Evolutionary conservation across 2,329 filamentous ascomycete species (phyloP), one percentile per base, ranked within the genome.

Genomic region (Penicillium sp.): DNA sequence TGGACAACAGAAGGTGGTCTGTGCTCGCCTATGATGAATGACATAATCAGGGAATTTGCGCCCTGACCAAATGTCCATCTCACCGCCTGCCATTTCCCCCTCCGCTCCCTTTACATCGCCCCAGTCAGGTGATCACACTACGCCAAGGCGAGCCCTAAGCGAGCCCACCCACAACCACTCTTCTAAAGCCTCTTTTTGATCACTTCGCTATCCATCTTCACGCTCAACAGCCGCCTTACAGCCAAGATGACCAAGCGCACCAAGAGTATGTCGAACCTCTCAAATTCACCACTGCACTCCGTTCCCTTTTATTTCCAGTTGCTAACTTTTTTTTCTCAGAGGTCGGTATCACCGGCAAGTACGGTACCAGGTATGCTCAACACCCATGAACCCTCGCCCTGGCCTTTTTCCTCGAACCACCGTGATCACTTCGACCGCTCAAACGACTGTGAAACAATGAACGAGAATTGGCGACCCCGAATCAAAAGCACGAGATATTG

Each of bases 341-440:
- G 91, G 93, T 96, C 89, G 92, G 92, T 83, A 93, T 97, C 83
- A 97, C 94, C 86, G 92, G 93, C 85, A 96, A 97, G 89, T 97
- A 97, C 86, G 93, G 93, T 88, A 93, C 91, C 81, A 92, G 93
- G 90, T 96, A 91, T 83, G 89, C 78, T 76, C 70, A 69, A 69
- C 72, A 62, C 68, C 71, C 68, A 67, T 28, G 13, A 57, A 55
- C n/a, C 26, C 53, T 28, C 56, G 35, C 26, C 61, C 54, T 60
- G 66, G 60, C 58, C 62, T 22, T 57, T 47, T 60, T 64, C 56
- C 30, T 37, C 22, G 42, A 28, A 45, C 42, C 9, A 38, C 54
- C 54, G 54, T 57, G 54, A 57, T 47, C 40, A 33, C 44, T 47
- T 57, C 42, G 53, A 55, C 40, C 17, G 19, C 7, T 59, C 66